Evolutionary conservation across 768 basidiomycete species (phyloP), one percentile per base, ranked within the genome.

Genomic region (Termitomyces sp.): DNA sequence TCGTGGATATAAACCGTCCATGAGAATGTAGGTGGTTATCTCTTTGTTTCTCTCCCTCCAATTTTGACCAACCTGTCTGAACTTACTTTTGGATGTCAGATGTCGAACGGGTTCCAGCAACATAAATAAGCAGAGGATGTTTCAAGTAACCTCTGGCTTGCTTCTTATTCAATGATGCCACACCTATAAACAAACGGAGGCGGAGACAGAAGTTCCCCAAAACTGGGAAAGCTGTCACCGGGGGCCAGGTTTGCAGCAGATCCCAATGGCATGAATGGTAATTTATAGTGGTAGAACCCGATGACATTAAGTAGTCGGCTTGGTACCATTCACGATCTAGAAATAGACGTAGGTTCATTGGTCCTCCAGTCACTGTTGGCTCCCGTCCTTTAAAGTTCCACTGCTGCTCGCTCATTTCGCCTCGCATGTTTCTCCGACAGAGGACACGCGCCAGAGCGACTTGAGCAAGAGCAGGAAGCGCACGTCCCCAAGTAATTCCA

Each of bases 371-470:
- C 21, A 73, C 69, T 71, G 82, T 77, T 0, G 82, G 81, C 57
- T 84, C 75, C 49, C 65, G 71, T 55, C 71, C 76, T 23, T 84
- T 68, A 45, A 75, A 75, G 21, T 73, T 72, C 84, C 84, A 85
- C 64, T 86, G 84, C 4, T 72, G 74, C 41, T 75, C 65, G 8
- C 68, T 65, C 44, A 86, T 80, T 16, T 80, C 71, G 0, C 83
- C 82, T 5, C 71, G 72, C 12, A 79, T 61, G 58, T 77, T 81
- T 35, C 70, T 73, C 27, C 75, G 71, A 45, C 78, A 77, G 12
- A 85, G 72, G 8, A 84, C 61, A 1, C 83, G 79, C 5, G 82
- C 73, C 52, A 81, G 67, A 0, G 79, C 83, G 10, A 84, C 70
- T 63, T 86, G 85, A 1, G 71, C 77, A 21, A 85, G 70, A 3